Evolutionary conservation across 805 yeast species (phyloP), one percentile per base, ranked within the genome.

Genomic region (Hanseniaspora thailandica): DNA sequence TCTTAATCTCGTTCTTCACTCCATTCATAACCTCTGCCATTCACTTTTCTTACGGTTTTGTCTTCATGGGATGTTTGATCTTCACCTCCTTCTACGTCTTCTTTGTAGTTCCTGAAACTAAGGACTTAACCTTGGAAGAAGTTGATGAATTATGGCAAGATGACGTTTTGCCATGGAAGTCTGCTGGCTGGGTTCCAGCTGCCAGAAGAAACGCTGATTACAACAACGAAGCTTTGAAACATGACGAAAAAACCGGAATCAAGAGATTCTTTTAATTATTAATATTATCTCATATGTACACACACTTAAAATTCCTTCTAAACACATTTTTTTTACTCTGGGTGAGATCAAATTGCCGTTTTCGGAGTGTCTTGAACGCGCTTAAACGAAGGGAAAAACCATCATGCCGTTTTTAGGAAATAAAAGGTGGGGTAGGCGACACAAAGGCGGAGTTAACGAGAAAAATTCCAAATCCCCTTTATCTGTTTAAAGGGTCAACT

Each of bases 61-160:
- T 67, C 33, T 72, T 72, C 60, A 65, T 76, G 56, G 83, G 83
- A 3, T 78, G 83, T 63, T 67, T 78, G 63, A 63, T 77, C 22
- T 75, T 69, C 55, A 61, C 74, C 10, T 60, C 81, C 63, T 70
- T 81, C 64, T 85, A 81, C 64, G 84, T 84, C 49, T 77, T 74
- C 73, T 78, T 84, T 72, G 75, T 72, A 60, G 78, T 85, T 57
- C 78, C 78, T 60, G 88, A 84, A 68, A 85, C 94, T 54, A 79
- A 78, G 70, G 93, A 93, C 54, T 75, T 84, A 61, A 74, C 84
- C 38, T 76, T 86, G 65, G 93, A 85, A 69, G 86, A 84, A 67
- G 85, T 84, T 58, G 88, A 84, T 65, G 81, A 76, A 62, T 68
- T 80, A 70, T 73, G 69, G 60, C 61, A 73, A 33, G 63, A 67